These are phyloP conservation scores for Pleurozium schreberi DNA, from an alignment of 225 moss, liverwort and hornwort genomes.

Conservation along the genomic window DNA sequence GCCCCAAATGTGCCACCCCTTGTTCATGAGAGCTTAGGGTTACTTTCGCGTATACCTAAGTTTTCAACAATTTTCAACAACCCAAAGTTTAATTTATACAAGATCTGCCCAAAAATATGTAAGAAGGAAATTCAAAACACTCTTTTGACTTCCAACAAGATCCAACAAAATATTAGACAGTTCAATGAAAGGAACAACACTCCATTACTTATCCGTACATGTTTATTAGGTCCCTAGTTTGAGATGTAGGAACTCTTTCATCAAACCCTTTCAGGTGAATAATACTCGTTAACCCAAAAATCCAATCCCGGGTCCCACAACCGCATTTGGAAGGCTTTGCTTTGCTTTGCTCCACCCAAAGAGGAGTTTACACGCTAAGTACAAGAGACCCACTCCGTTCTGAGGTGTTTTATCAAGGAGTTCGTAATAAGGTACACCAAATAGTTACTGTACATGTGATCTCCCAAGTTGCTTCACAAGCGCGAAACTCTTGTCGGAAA, in stretches of 20 bases:
- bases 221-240: too few species aligned
- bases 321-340: neutral
- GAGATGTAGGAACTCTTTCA: neutral
- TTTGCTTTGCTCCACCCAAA: neutral
- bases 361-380: neutral
- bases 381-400: neutral
- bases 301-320: neutral
- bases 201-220: neutral
- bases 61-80: accelerated
- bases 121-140: neutral
- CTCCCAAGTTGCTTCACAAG: neutral
- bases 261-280: neutral
- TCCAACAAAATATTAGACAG: neutral
- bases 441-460: neutral
- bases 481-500: constrained; percentile 4
- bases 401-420: neutral
- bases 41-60: accelerated
- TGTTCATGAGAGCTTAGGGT: neutral
- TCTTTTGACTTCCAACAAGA: neutral
- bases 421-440: neutral
- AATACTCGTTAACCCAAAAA: neutral
- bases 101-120: neutral
- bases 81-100: accelerated
- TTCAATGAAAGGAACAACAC: neutral
- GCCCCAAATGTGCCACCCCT: accelerated